Evolutionary conservation across 306 rosid species (phyloP), one percentile per base, ranked within the genome.

Genomic region (Geum urbanum): DNA sequence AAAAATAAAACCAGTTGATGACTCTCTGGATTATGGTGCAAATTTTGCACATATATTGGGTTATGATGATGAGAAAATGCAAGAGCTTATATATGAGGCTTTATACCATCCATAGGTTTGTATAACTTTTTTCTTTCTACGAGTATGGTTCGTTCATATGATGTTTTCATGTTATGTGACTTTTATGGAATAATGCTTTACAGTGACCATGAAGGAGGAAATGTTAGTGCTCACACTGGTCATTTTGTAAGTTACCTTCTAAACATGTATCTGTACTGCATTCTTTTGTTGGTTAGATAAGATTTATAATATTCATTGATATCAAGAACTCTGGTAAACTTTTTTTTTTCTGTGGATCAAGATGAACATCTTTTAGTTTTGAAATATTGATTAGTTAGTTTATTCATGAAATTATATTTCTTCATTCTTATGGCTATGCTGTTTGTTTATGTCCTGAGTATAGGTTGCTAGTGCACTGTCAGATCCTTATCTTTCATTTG

Each of bases 171-270:
- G 74, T 81, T 55, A 39, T 41, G 44, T 72, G 32, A 45, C 66
- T 71, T 54, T 60, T 62, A 49, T 63, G 48, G 37, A 55, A 76
- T 74, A 67, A 77, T 77, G 69, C 45, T 71, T 69, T 86, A 68
- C 91, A 94, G 99, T 86, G 99, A 95, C 81, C 99, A 95, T 78
- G 99, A 95, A 82, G 99, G 99, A 24, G 99, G 99, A 45, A 95
- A 95, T 79, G 97, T 95, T 79, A 95, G 99, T 78, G 89, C 99
- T 47, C 99, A 95, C 78, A 87, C 97, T 4, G 97, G 97, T 53
- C 97, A 95, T 80, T 78, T 91, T 6, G 99, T 91, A 81, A 85
- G 95, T 78, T 58, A 59, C 72, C 20, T 75, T 76, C 48, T 50
- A 64, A 69, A 57, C 64, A 39, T 71, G 35, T 75, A 27, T 44